phyloP scores from a whole-genome alignment of 768 basidiomycete genomes.

The Leccinum rimulosum region DNA sequence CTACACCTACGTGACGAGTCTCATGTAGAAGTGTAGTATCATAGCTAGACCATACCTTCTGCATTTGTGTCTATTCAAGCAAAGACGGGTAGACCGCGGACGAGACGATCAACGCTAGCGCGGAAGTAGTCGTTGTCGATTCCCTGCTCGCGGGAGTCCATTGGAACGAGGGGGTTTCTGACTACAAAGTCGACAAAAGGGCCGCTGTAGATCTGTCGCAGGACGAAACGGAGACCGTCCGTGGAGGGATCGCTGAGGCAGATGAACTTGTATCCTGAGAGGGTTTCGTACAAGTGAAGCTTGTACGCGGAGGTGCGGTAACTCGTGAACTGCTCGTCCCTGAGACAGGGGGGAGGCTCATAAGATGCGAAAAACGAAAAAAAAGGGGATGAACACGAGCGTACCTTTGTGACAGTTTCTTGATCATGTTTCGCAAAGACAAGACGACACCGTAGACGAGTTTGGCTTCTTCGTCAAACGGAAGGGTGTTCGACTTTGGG shows the following conservation, averaged over 20 bases:
- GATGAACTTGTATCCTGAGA: constrained; percentile 92
- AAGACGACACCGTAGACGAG: constrained; percentile 95
- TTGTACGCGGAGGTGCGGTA: constrained; percentile 93
- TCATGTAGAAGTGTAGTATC: constrained; percentile 14
- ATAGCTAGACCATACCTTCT: constrained; percentile 23
- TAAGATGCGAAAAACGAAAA: neutral
- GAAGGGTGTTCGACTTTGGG: constrained; percentile 51
- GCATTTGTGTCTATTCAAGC: constrained; percentile 17
- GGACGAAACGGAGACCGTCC: constrained; percentile 76
- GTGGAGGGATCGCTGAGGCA: constrained; percentile 86
- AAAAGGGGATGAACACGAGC: neutral
- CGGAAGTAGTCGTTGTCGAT: constrained; percentile 94
- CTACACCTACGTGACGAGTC: constrained; percentile 6
- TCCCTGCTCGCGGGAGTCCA: constrained; percentile 81
- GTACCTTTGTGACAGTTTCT: constrained; percentile 83
- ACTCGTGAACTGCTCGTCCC: constrained; percentile 88
- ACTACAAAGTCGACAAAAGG: constrained; percentile 94
- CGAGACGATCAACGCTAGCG: constrained; percentile 69
- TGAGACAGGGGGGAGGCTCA: constrained; percentile 25
- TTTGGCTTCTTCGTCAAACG: constrained; percentile 98
- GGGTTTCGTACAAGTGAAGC: constrained; percentile 88
- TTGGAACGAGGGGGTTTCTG: constrained; percentile 80
- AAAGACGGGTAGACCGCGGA: constrained; percentile 58
- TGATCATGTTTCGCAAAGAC: constrained; percentile 91
- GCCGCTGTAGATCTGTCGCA: constrained; percentile 90